Evolutionary conservation across 1,139 yeast genomes (phyloP), one percentile per base, ranked within the genome.

Genomic region (Protomyces lactucae-debilis): DNA sequence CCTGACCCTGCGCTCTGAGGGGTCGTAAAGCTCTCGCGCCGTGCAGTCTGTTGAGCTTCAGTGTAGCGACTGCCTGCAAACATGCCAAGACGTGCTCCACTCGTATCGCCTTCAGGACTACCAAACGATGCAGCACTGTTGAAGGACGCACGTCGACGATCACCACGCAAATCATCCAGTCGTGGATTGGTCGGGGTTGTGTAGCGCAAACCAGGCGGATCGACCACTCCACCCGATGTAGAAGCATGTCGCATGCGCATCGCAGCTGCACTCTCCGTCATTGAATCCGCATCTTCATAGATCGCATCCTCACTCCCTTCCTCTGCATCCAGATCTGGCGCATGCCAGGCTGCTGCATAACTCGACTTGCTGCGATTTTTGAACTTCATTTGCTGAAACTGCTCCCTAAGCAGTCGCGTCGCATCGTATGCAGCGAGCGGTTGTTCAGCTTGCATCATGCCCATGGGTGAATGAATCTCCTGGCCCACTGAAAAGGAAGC

Each of bases 291-390:
- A 21, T 57, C 61, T 25, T 57, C 61, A n/a, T 48, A 25, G 6
- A 57, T 51, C 32, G 61, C 61, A 28, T 57, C 51, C 12, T 57
- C 61, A n/a, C 55, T 35, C 12, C 36, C 37, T n/a, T 37, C 51
- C 18, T 36, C 48, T 9, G 37, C 51, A 12, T 57, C 61, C 2
- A 57, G 32, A 16, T 52, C 55, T 10, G 61, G 61, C 14, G 48
- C 61, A 16, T 57, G 61, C 61, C 61, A 57, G 3, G 61, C 61
- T 14, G 61, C 61, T 25, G 61, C 61, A 52, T 57, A 57, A 18
- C 55, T 48, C 9, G 61, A 57, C 39, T 57, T 57, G 14, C 55
- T 48, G 23, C 61, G 61, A 35, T 57, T 57, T 25, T 57, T 57
- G 61, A 57, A 57, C 21, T 57, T 57, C 61, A 57, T 57, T 16